These are phyloP conservation scores for Lathyrus oleraceus DNA, from an alignment of 306 rosid species.

Conservation along the genomic window DNA sequence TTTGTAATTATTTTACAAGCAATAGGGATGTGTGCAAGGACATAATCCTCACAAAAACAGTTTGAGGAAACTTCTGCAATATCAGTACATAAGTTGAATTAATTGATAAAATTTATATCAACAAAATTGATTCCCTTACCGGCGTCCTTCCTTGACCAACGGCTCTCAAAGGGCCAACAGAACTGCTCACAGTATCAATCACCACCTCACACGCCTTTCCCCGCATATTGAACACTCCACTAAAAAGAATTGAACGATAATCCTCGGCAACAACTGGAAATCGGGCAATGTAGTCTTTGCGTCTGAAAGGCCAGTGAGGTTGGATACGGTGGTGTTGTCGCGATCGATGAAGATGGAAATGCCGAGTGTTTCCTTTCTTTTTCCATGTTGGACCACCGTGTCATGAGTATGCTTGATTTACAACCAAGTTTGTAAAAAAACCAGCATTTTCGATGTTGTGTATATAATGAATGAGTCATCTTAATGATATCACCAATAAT, in stretches of 20 bases:
- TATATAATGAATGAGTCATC: not conserved
- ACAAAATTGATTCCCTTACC: not conserved
- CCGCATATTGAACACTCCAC: not conserved
- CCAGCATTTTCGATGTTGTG: not conserved
- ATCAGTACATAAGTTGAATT: not conserved
- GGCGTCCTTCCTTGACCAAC: not conserved
- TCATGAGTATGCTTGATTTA: not conserved
- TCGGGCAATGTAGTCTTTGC: not conserved
- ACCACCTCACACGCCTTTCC: not conserved
- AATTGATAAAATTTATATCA: not conserved
- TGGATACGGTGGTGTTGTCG: not conserved
- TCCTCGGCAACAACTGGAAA: not conserved
- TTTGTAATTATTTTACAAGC: not conserved
- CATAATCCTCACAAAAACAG: not conserved
- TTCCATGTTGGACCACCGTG: not conserved
- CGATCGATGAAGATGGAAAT: not conserved
- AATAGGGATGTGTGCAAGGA: not conserved
- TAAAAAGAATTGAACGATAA: not conserved
- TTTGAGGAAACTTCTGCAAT: not conserved
- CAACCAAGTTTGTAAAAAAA: not conserved
- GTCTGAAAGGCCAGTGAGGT: not conserved
- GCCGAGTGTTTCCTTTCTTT: not conserved
- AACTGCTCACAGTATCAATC: not conserved
- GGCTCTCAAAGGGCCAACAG: not conserved
- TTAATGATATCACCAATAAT: conserved; percentile 67